Evolutionary conservation across 2,329 filamentous ascomycete genomes (phyloP).

Genomic region (Bipolaris zeicola): DNA sequence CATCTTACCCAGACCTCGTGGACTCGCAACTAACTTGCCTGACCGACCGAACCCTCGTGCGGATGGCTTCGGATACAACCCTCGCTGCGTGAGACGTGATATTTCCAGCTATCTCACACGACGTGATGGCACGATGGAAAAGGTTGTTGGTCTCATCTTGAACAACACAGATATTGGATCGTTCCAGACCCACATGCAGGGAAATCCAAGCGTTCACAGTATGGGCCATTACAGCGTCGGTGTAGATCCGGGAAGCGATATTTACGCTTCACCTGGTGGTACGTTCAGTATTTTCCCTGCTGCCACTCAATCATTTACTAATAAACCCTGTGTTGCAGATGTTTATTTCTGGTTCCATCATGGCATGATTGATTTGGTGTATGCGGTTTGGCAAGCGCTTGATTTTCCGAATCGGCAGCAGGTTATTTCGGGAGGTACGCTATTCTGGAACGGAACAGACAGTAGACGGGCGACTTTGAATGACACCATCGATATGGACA

Average conservation of each 20-base stretch:
- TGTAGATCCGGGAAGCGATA: constrained; percentile 52
- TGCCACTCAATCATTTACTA: neutral
- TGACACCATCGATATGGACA: constrained; percentile 49
- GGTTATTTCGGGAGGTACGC: constrained; percentile 52
- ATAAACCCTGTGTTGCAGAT: constrained; percentile 32
- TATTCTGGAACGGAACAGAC: constrained; percentile 44
- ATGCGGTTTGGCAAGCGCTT: constrained; percentile 58
- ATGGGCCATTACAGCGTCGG: constrained; percentile 55
- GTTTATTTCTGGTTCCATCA: constrained; percentile 58
- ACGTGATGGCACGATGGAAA: constrained; percentile 35
- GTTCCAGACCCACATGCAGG: constrained; percentile 51
- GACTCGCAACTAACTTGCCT: constrained; percentile 26
- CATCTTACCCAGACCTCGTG: constrained; percentile 26
- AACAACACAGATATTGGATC: constrained; percentile 35
- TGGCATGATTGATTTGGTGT: constrained; percentile 55
- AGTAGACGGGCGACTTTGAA: constrained; percentile 28
- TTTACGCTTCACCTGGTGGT: constrained; percentile 52
- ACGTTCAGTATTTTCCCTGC: neutral
- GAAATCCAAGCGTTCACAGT: constrained; percentile 48
- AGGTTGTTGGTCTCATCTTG: constrained; percentile 38
- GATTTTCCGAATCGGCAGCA: constrained; percentile 49
- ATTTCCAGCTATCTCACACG: constrained; percentile 39
- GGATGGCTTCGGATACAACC: constrained; percentile 45
- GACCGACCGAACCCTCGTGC: constrained; percentile 48
- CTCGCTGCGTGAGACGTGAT: constrained; percentile 50